Conservation (phyloP, 768 basidiomycete genomes). For the Xerocomus brunneocitrinus region DNA sequence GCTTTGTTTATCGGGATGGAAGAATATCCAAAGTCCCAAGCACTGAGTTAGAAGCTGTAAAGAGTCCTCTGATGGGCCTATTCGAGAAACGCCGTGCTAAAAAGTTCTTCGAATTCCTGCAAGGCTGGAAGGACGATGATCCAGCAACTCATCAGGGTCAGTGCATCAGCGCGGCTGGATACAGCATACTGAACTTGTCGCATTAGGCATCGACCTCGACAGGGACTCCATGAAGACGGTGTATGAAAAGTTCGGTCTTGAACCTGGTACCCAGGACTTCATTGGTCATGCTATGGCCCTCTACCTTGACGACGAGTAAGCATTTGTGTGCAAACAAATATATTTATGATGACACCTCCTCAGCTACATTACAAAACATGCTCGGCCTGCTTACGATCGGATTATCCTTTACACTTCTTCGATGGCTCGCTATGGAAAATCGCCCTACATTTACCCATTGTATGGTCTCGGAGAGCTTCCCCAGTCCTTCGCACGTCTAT, state of each 20-base stretch:
- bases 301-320: slow-evolving; percentile 95
- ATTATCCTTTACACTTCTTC: slow-evolving; percentile 97
- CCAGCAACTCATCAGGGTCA: slow-evolving; percentile 94
- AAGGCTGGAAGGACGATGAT: slow-evolving; percentile 92
- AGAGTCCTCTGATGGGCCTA: slow-evolving; percentile 94
- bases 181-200: not conserved
- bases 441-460: slow-evolving; percentile 98
- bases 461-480: slow-evolving; percentile 99
- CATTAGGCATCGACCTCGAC: slow-evolving; percentile 79
- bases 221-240: slow-evolving; percentile 89
- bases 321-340: not conserved
- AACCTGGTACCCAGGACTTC: slow-evolving; percentile 97
- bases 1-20: slow-evolving; percentile 95
- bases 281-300: slow-evolving; percentile 99
- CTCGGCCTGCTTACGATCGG: slow-evolving; percentile 86
- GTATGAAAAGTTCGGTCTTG: slow-evolving; percentile 95
- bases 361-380: slow-evolving; percentile 91
- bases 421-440: slow-evolving; percentile 99
- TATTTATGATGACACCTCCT: slow-evolving; percentile 11
- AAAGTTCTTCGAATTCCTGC: slow-evolving; percentile 97
- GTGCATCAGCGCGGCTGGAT: slow-evolving; percentile 10
- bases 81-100: slow-evolving; percentile 98
- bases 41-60: slow-evolving; percentile 96
- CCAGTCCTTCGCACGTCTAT: slow-evolving; percentile 96
- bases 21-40: slow-evolving; percentile 96